Evolutionary conservation across 2,329 filamentous ascomycete species (phyloP).

Genomic region (Chaetomium sp.): DNA sequence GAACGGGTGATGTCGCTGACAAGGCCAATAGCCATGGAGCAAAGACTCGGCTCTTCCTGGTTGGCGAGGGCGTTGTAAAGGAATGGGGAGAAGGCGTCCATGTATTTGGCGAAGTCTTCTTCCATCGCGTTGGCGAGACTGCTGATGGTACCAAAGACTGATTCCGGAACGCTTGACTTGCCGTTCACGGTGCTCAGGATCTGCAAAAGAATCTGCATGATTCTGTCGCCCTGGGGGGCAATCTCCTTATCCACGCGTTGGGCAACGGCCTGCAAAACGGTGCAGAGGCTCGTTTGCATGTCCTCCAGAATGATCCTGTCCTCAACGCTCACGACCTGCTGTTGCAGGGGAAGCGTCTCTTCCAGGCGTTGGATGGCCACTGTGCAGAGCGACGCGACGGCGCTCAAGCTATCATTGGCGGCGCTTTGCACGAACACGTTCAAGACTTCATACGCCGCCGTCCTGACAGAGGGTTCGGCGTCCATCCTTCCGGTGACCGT

Average conservation of each 20-base stretch:
- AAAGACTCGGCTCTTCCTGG: constrained; percentile 89
- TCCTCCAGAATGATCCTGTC: constrained; percentile 94
- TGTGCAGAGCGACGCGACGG: constrained; percentile 76
- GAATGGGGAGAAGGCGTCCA: constrained; percentile 90
- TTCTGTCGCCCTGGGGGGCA: constrained; percentile 79
- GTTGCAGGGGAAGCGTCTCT: constrained; percentile 81
- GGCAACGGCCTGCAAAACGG: constrained; percentile 85
- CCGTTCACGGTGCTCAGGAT: constrained; percentile 69
- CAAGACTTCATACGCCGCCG: constrained; percentile 93
- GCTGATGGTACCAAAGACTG: constrained; percentile 85
- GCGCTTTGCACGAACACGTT: constrained; percentile 91
- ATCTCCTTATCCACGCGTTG: constrained; percentile 88
- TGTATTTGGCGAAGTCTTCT: constrained; percentile 92
- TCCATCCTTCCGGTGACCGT: constrained; percentile 77
- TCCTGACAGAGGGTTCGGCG: constrained; percentile 81
- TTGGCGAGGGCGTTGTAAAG: constrained; percentile 91
- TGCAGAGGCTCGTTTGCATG: constrained; percentile 93
- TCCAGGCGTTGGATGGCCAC: constrained; percentile 88
- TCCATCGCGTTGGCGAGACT: constrained; percentile 87
- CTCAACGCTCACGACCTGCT: constrained; percentile 92
- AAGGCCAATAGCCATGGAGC: constrained; percentile 94
- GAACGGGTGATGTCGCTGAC: constrained; percentile 95
- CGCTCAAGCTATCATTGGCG: constrained; percentile 73
- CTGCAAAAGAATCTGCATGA: constrained; percentile 84
- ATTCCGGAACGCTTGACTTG: constrained; percentile 93